Evolutionary conservation across 306 rosid species (phyloP).

Genomic region (Vigna reflexopilosa): DNA sequence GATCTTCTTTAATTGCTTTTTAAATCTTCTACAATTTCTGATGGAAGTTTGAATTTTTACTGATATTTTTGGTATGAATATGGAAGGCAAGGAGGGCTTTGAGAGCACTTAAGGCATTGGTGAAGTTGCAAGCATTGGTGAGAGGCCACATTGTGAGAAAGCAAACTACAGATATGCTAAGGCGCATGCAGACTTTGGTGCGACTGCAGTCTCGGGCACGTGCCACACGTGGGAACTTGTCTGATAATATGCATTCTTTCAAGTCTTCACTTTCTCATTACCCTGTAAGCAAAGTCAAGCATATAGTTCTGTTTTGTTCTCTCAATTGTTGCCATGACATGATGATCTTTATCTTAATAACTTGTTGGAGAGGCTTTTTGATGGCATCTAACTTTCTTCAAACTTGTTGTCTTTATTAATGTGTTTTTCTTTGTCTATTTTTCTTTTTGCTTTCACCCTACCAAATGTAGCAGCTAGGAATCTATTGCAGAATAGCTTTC

Average conservation of each 20-base stretch:
- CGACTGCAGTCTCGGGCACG: conserved; percentile 83
- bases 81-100: conserved; percentile 92
- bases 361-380: conserved; percentile 21
- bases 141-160: conserved; percentile 93
- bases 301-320: neutral
- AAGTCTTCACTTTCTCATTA: conserved; percentile 58
- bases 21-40: neutral
- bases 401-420: conserved; percentile 19
- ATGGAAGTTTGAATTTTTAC: neutral
- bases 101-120: conserved; percentile 89
- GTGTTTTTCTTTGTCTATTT: neutral
- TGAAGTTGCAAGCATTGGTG: conserved; percentile 93
- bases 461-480: conserved; percentile 31
- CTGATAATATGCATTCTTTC: conserved; percentile 61
- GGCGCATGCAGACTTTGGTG: conserved; percentile 93
- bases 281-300: conserved; percentile 61
- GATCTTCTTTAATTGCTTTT: neutral
- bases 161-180: conserved; percentile 87
- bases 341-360: conserved; percentile 27
- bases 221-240: conserved; percentile 61
- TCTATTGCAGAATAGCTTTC: conserved; percentile 24
- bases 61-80: conserved; percentile 32
- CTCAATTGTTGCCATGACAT: neutral
- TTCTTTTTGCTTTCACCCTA: conserved; percentile 12
- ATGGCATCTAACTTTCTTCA: conserved; percentile 30